phyloP scores from a whole-genome alignment of 768 basidiomycete genomes.

The Tricholoma furcatifolium region DNA sequence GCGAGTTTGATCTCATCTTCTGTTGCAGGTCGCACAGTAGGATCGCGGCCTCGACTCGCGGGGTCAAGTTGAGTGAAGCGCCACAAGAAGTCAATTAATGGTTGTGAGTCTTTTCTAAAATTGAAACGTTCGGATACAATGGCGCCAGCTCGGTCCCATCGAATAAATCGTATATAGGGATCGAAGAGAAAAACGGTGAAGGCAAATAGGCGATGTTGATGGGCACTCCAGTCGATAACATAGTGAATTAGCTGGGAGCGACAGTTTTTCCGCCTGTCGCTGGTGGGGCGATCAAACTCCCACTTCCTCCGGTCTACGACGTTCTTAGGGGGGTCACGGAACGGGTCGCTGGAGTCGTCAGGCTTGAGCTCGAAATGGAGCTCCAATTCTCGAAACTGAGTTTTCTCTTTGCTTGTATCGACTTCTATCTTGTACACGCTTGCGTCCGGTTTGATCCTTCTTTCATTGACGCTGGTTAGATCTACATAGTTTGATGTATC shows the following conservation, averaged over 20 bases:
- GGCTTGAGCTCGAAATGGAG: constrained; percentile 19
- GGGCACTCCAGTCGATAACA: constrained; percentile 18
- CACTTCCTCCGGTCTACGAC: background rate
- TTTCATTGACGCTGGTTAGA: background rate
- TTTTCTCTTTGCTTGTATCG: constrained; percentile 1
- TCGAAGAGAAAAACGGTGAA: constrained; percentile 29
- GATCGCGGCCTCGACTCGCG: background rate
- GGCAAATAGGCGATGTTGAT: constrained; percentile 27
- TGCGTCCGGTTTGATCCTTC: background rate
- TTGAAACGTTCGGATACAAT: constrained; percentile 28
- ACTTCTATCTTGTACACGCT: constrained; percentile 4
- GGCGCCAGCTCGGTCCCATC: no score
- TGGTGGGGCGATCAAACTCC: background rate
- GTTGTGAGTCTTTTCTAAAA: constrained; percentile 17
- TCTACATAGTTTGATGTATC: constrained; percentile 10
- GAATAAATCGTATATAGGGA: constrained; percentile 26
- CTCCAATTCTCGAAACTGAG: constrained; percentile 11
- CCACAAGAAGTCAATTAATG: background rate
- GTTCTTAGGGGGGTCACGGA: background rate
- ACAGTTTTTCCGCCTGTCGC: background rate
- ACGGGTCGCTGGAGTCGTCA: constrained; percentile 9
- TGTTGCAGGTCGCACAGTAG: background rate
- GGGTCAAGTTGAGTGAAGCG: background rate
- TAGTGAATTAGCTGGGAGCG: constrained; percentile 24
- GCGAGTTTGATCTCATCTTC: background rate